Evolutionary conservation across 139 green algal species (phyloP), one percentile per base, ranked within the genome.

Genomic region (Haematococcus lacustris): DNA sequence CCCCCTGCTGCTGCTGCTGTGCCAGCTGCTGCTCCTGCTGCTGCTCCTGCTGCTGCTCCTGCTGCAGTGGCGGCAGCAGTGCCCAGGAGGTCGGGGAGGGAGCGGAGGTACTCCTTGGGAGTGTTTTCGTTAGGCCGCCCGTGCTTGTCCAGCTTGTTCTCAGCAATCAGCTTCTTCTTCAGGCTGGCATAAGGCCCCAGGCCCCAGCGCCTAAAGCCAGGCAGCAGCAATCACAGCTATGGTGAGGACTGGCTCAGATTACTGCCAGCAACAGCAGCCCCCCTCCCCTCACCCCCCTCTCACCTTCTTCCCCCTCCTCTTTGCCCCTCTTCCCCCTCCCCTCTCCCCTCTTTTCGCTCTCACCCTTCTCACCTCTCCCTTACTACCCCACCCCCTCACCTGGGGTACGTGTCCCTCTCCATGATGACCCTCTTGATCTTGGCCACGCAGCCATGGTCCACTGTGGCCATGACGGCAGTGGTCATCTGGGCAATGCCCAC

Each of bases 361-460:
- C n/a, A n/a, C n/a, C n/a, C n/a, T n/a, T n/a, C n/a, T n/a, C n/a
- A n/a, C n/a, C n/a, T n/a, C n/a, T n/a, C n/a, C n/a, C n/a, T 34
- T 30, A 38, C 32, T 28, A 37, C 30, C 32, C 63, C 2, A 57
- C 21, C 13, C 37, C 40, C 85, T 71, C 83, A 96, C 71, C 90
- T 80, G 7, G 95, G 95, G 87, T 99, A 99, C n/a, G 95, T 98
- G 82, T 98, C 95, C 3, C 95, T 80, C 84, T 99, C 95, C 93
- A 99, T 98, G 69, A 99, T 95, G 0, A 99, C 94, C 13, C 94
- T 85, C 87, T 98, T 98, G 61, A 98, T 89, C 80, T 97, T 97
- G 37, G 95, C 94, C 30, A 98, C 95, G 64, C 89, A 91, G 35
- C 95, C 73, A 28, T 78, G 73, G 90, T 74, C 93, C 88, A 88